phyloP scores from a whole-genome alignment of 148 eudicot genomes.

The Cornus controversa region DNA sequence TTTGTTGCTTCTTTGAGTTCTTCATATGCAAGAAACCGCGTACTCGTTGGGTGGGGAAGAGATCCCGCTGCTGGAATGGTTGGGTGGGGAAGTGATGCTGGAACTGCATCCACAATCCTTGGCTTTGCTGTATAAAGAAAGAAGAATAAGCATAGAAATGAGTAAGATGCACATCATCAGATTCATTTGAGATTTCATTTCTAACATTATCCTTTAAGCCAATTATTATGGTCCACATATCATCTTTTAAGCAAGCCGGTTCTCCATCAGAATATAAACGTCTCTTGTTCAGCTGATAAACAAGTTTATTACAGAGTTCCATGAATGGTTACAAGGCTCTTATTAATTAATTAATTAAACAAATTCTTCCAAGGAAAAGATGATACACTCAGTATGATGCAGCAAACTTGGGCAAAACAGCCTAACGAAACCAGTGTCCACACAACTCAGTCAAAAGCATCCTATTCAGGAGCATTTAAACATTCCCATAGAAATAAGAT shows the following conservation, averaged over 20 bases:
- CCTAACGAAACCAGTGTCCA: neutral
- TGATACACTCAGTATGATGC: neutral
- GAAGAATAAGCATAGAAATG: neutral
- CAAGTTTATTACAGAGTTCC: neutral
- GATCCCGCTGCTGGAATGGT: constrained; percentile 64
- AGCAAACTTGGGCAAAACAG: neutral
- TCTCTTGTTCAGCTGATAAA: neutral
- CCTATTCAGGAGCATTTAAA: neutral
- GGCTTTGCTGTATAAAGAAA: constrained; percentile 45
- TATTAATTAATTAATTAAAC: neutral
- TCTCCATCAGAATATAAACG: neutral
- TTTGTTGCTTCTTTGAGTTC: constrained; percentile 92
- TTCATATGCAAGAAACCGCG: constrained; percentile 80
- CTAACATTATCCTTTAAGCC: no score
- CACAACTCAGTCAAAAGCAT: neutral
- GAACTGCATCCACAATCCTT: constrained; percentile 47
- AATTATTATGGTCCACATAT: no score
- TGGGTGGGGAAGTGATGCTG: constrained; percentile 77
- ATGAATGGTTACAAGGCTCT: no score
- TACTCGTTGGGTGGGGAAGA: constrained; percentile 81
- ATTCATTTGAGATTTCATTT: neutral
- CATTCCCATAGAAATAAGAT: neutral
- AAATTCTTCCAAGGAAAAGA: neutral
- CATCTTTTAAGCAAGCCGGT: no score
- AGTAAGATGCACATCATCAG: neutral